A percentile compares a stretch with the other conserved stretches of the same genome.
Conservation (phyloP, 2,329 filamentous ascomycete species). For the Penicillium psychrosexuale region DNA sequence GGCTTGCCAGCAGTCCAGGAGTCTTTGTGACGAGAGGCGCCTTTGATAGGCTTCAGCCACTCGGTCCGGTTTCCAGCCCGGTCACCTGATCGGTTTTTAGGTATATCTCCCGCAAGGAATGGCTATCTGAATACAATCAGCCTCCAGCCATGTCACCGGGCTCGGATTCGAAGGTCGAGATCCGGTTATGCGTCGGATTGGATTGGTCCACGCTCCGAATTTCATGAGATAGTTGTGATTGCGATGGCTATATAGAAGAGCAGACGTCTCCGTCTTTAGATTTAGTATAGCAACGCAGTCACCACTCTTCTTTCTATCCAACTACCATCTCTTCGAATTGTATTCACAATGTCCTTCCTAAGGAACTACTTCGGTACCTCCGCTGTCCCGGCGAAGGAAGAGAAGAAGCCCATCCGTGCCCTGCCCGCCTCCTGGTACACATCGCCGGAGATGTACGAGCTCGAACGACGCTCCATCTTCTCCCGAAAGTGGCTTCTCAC, state of each 20-base stretch:
- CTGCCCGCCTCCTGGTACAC: constrained; percentile 54
- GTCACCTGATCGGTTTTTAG: constrained; percentile 24
- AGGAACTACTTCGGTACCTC: constrained; percentile 30
- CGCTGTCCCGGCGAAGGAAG: constrained; percentile 18
- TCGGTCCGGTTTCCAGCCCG: constrained; percentile 17
- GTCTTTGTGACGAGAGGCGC: background rate
- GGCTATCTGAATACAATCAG: constrained; percentile 16
- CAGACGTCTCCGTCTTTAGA: constrained; percentile 5
- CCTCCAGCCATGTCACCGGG: constrained; percentile 9
- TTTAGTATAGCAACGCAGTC: constrained; percentile 10
- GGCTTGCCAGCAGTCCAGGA: background rate
- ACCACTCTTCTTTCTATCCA: background rate
- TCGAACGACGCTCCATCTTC: constrained; percentile 57
- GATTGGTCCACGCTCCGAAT: constrained; percentile 8
- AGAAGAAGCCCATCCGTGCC: constrained; percentile 39
- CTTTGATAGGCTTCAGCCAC: constrained; percentile 18
- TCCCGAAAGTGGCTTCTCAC: constrained; percentile 51
- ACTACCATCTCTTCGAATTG: background rate
- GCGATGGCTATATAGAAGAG: constrained; percentile 23
- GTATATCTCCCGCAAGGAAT: constrained; percentile 19
- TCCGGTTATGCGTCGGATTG: constrained; percentile 10
- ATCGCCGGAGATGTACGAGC: constrained; percentile 48
- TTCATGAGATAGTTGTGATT: constrained; percentile 6
- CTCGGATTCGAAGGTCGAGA: constrained; percentile 12
- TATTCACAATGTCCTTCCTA: constrained; percentile 27